These are phyloP conservation scores for Penicillium sp. DNA, from an alignment of 2,329 filamentous ascomycete genomes.

Conservation along the genomic window DNA sequence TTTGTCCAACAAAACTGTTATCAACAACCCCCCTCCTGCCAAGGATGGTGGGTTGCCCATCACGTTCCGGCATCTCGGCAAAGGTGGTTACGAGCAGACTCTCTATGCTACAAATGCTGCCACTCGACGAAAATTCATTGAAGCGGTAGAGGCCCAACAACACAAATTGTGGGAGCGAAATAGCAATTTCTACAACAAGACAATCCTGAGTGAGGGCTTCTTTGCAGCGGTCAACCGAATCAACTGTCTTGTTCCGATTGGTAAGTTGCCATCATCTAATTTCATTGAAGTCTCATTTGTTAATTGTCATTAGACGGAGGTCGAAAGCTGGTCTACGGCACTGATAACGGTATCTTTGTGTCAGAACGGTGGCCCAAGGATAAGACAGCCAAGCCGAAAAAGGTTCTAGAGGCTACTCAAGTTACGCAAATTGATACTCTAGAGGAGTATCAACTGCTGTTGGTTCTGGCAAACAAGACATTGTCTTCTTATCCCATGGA, in stretches of 20 bases:
- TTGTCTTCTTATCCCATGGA: slow-evolving; percentile 85
- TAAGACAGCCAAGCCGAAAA: slow-evolving; percentile 66
- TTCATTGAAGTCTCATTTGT: slow-evolving; percentile 1
- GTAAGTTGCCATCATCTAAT: slow-evolving; percentile 50
- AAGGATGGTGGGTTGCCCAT: slow-evolving; percentile 81
- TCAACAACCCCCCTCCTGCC: slow-evolving; percentile 49
- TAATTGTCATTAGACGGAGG: slow-evolving; percentile 68
- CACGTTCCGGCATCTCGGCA: slow-evolving; percentile 92
- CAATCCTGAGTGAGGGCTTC: slow-evolving; percentile 76
- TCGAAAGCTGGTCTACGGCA: slow-evolving; percentile 89
- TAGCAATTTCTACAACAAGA: slow-evolving; percentile 69
- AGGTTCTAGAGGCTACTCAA: slow-evolving; percentile 79
- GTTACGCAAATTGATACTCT: slow-evolving; percentile 96
- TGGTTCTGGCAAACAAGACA: slow-evolving; percentile 91
- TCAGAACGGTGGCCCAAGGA: slow-evolving; percentile 90
- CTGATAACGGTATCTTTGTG: slow-evolving; percentile 88
- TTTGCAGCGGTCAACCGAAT: slow-evolving; percentile 86
- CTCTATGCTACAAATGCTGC: slow-evolving; percentile 83
- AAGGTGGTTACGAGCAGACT: slow-evolving; percentile 89
- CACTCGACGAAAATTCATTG: slow-evolving; percentile 92
- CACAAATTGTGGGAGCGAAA: slow-evolving; percentile 72
- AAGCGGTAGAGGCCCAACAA: slow-evolving; percentile 90
- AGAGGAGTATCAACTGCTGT: slow-evolving; percentile 87
- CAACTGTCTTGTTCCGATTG: slow-evolving; percentile 90
- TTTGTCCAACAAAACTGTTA: slow-evolving; percentile 59